Evolutionary conservation across 805 yeast species (phyloP).

Genomic region (Yarrowia divulgata): DNA sequence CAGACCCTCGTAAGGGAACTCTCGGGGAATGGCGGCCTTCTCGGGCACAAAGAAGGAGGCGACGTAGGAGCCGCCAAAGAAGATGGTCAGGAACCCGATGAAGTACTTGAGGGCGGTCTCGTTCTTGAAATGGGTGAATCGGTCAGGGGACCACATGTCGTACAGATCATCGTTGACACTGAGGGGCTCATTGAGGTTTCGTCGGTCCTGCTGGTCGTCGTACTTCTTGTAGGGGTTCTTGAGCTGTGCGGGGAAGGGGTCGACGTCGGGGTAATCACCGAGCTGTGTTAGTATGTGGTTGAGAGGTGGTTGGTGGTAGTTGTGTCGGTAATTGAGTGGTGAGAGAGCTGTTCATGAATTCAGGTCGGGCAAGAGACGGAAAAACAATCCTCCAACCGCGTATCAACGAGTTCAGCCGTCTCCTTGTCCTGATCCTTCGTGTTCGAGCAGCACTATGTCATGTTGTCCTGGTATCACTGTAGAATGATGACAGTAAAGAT

Average conservation of each 20-base stretch:
- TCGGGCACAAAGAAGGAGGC: slow-evolving; percentile 65
- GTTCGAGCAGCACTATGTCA: too few species aligned
- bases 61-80: slow-evolving; percentile 54
- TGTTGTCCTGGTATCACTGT: too few species aligned
- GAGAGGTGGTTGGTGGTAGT: too few species aligned
- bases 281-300: slow-evolving; percentile 37
- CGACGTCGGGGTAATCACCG: slow-evolving; percentile 68
- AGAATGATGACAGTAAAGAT: too few species aligned
- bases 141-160: slow-evolving; percentile 89
- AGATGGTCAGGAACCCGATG: slow-evolving; percentile 60
- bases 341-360: too few species aligned
- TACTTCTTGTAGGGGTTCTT: slow-evolving; percentile 75
- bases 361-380: too few species aligned
- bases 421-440: too few species aligned
- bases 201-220: slow-evolving; percentile 82
- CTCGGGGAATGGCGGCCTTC: slow-evolving; percentile 76
- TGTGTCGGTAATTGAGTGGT: too few species aligned
- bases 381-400: too few species aligned
- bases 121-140: slow-evolving; percentile 66
- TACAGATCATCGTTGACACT: slow-evolving; percentile 70
- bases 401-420: too few species aligned
- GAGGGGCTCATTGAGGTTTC: slow-evolving; percentile 73
- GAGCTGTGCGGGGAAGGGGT: slow-evolving; percentile 64
- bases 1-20: slow-evolving; percentile 77
- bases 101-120: slow-evolving; percentile 66